These are phyloP conservation scores for Chondrostereum purpureum DNA, from an alignment of 1,284 basidiomycete species.

Conservation along the genomic window DNA sequence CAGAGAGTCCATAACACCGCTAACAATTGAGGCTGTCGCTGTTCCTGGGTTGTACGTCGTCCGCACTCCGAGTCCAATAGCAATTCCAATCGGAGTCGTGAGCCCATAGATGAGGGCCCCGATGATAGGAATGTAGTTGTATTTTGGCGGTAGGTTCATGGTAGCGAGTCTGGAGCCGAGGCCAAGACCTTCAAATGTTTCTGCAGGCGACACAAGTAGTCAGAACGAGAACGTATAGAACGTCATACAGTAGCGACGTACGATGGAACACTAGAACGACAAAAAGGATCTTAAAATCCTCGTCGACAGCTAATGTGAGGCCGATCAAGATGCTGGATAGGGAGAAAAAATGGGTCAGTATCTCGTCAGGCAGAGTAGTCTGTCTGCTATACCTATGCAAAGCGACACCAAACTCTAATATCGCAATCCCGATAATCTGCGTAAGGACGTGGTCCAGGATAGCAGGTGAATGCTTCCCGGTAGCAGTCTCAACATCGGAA, in stretches of 20 bases:
- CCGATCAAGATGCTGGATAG: constrained; percentile 84
- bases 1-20: constrained; percentile 79
- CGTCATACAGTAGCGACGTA: constrained; percentile 27
- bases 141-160: constrained; percentile 55
- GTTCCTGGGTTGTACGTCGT: constrained; percentile 77
- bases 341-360: neutral
- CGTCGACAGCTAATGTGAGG: constrained; percentile 84
- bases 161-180: constrained; percentile 80
- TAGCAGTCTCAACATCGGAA: constrained; percentile 14
- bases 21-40: constrained; percentile 70
- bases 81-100: constrained; percentile 81
- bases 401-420: constrained; percentile 89
- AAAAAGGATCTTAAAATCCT: constrained; percentile 80
- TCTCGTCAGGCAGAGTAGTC: neutral
- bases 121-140: constrained; percentile 55
- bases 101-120: constrained; percentile 70
- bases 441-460: constrained; percentile 43
- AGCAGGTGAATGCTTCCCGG: constrained; percentile 7
- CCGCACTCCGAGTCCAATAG: constrained; percentile 79
- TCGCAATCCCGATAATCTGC: constrained; percentile 81
- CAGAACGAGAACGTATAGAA: neutral
- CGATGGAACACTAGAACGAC: constrained; percentile 90
- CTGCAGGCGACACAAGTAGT: constrained; percentile 30
- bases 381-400: constrained; percentile 66
- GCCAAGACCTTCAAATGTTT: constrained; percentile 89